Evolutionary conservation across 2,329 filamentous ascomycete species (phyloP), one percentile per base, ranked within the genome.

Genomic region (Fusarium marasasianum): DNA sequence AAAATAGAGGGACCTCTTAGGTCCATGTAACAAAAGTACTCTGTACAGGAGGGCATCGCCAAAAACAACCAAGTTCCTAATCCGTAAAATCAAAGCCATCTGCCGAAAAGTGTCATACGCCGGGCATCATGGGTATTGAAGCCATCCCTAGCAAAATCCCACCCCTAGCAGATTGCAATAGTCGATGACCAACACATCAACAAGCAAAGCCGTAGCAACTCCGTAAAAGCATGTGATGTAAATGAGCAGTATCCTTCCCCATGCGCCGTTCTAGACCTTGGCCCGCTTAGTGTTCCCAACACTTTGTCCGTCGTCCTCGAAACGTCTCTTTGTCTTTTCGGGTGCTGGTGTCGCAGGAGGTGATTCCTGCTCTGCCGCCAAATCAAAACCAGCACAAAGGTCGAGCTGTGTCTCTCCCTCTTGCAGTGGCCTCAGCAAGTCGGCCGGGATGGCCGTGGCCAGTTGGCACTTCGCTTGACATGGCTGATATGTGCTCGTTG

Each of bases 371-470:
- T 60, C 53, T 65, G 51, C 55, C 33, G 58, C 41, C 20, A 71
- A 26, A 33, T 75, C 72, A 15, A 66, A 75, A 33, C 73, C 73
- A 17, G 78, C 75, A 55, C 82, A 83, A 26, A 84, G 72, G 54
- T 84, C 80, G 3, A 83, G 69, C 33, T 78, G 78, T 11, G 69
- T 69, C 69, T 83, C 82, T 13, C 79, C 82, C 7, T 81, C 78
- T 10, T 56, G 41, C 22, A 83, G 54, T 3, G 79, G 76, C 22
- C 78, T 73, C 80, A 84, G 79, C 26, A 80, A 74, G 8, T 81
- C 80, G 1, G 80, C 80, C 4, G 82, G 82, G 44, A 84, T 84
- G 8, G 82, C 82, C 31, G 81, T 83, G 22, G 69, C 76, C 24
- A 83, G 77, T 43, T 79, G 74, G 54, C 82, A 84, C 29, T 74